Evolutionary conservation across 371 early-diverging fungal genomes (phyloP), one percentile per base, ranked within the genome.

Genomic region (Mucor plumbeus): DNA sequence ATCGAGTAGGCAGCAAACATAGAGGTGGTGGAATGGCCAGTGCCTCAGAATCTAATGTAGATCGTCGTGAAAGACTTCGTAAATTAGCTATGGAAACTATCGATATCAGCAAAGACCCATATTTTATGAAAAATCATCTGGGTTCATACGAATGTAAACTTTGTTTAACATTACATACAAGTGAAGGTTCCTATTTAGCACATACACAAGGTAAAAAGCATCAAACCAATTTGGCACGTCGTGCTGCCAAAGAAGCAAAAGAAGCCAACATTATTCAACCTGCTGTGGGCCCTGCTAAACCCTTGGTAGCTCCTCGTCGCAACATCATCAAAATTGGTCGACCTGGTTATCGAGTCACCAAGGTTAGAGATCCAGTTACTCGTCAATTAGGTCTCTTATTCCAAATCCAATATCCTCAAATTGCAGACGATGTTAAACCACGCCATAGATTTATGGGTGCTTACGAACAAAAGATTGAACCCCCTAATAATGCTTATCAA

Each of bases 131-230:
- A 77, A 99, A 99, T 80, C 99, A 99, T 74, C 81, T 97, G 54
- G 99, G 99, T 15, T 94, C 96, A 1, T 98, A 96, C 81, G 99
- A 98, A 75, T 99, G 98, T 85, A 96, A 97, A 80, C 90, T 99
- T 21, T 95, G 95, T 79, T 81, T 97, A 40, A 97, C 97, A 13
- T 85, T 97, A 7, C 98, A 97, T 79, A 94, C 89, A 61, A 97
- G 96, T 75, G 99, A 99, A 77, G 99, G 98, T 0, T 92, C 93
- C 7, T 99, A 99, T 78, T 82, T 99, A 36, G 95, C 97, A 5
- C 99, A 99, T 69, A 99, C 99, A 5, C 99, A 99, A 79, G 99
- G 98, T 57, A 98, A 98, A 73, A 99, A 99, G 84, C 99, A 99
- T 87, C 97, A 97, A 68, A 92, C 94, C 44, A 99, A 99, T 69